A percentile compares a stretch with the other conserved stretches of the same genome.
Conservation (phyloP, 331 rosid genomes). For the Pyracantha coccinea region DNA sequence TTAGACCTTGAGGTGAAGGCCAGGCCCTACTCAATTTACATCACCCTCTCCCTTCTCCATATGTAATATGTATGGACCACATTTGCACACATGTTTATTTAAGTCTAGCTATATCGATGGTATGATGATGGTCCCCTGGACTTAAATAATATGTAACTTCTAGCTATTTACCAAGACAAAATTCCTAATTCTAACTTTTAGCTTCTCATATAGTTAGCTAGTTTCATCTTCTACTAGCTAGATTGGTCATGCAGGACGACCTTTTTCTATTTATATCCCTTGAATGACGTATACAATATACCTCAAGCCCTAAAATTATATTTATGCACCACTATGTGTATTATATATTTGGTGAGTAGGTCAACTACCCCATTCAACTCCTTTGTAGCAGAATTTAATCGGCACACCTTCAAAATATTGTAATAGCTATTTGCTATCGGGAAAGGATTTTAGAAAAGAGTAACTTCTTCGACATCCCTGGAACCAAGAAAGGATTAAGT, state of each 20-base stretch:
- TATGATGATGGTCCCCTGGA: neutral
- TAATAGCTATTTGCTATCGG: neutral
- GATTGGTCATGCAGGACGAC: neutral
- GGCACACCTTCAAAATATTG: neutral
- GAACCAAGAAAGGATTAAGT: too few relatives aligned
- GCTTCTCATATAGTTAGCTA: neutral
- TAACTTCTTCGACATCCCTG: too few relatives aligned
- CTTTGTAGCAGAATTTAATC: neutral
- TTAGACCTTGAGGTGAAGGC: neutral
- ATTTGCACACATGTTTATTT: neutral
- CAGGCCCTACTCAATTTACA: conserved; percentile 6
- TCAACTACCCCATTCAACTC: neutral
- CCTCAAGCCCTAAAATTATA: neutral
- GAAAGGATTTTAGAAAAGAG: too few relatives aligned
- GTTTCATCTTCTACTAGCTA: neutral
- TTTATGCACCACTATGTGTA: neutral
- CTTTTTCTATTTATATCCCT: too few relatives aligned
- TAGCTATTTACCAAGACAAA: neutral
- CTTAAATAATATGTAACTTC: neutral
- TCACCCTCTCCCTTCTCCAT: neutral
- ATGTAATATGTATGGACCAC: neutral
- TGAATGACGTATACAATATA: too few relatives aligned
- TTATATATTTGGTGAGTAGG: neutral
- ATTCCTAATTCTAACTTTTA: neutral
- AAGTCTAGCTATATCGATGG: neutral